Base-by-base conservation (phyloP, 2,329 filamentous ascomycete species). In the Ascochyta fabae region DNA sequence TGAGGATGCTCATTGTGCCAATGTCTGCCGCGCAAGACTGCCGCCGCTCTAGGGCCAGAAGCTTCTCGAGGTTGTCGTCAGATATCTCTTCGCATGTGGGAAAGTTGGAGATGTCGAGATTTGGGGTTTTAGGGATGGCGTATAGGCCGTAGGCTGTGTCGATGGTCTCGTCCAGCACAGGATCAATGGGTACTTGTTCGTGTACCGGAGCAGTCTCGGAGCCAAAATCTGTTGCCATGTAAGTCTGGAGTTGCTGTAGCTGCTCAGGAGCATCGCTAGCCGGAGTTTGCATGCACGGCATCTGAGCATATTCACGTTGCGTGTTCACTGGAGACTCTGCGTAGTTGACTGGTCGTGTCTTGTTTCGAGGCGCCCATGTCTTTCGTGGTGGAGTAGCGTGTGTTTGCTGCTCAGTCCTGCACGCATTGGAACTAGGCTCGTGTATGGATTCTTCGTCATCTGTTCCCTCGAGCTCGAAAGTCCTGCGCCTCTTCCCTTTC, bases 321-420 rank as follows among this genome's bases (percentile, higher is more conserved):
- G 15, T 12, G n/a, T 47, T 31, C 13, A 41, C 12, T 3, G 46
- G 41, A 31, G 41, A 46, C n/a, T 60, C 48, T 6, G 48, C 36
- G 31, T 65, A 64, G 46, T 66, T 51, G 27, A 62, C 24, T 24
- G 55, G 60, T 15, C 42, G 50, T 19, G 55, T 62, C 33, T 62
- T 64, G 15, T 59, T 56, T 7, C 42, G 53, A 13, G 42, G 10
- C 6, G 29, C 10, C 23, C 35, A 36, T 24, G 38, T 33, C 29
- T 33, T 38, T 8, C 9, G 47, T 16, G 12, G 51, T 44, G 12
- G 51, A 57, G 8, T 26, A 48, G 34, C 58, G 58, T 10, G 29
- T 35, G 15, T 34, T 15, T 29, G 16, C 39, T 41, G 23, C 12
- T 27, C 24, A 16, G 13, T 27, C 10, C 39, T 15, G 12, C 9